Conservation (phyloP, 1,284 basidiomycete species). For the Malassezia arunalokei region DNA sequence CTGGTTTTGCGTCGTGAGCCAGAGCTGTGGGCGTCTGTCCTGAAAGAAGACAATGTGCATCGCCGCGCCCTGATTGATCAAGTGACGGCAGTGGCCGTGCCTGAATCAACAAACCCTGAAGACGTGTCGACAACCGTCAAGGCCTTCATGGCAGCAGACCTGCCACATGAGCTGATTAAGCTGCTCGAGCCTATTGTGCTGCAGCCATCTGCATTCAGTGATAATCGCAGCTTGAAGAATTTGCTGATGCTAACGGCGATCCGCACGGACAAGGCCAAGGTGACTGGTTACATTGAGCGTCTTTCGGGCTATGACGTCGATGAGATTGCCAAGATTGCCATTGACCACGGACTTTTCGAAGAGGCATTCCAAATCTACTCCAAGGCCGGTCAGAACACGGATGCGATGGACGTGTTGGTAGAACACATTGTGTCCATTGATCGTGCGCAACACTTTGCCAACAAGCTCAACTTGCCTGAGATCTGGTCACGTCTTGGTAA, state of each 20-base stretch:
- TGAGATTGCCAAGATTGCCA: constrained; percentile 93
- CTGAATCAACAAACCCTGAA: constrained; percentile 94
- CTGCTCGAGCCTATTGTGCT: constrained; percentile 97
- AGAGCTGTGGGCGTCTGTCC: constrained; percentile 93
- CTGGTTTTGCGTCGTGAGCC: constrained; percentile 89
- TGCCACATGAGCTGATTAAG: constrained; percentile 94
- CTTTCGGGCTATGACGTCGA: constrained; percentile 85
- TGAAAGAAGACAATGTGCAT: constrained; percentile 77
- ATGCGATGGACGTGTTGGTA: constrained; percentile 94
- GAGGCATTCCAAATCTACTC: constrained; percentile 61
- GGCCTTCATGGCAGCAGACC: constrained; percentile 91
- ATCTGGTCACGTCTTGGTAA: constrained; percentile 96
- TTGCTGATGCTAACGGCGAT: constrained; percentile 89
- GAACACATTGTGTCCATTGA: constrained; percentile 97
- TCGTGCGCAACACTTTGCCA: constrained; percentile 87
- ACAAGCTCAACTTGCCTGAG: constrained; percentile 89
- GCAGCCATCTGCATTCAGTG: constrained; percentile 90
- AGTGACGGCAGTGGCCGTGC: constrained; percentile 67
- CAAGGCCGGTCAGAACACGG: constrained; percentile 41
- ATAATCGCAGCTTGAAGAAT: constrained; percentile 62
- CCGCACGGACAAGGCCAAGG: constrained; percentile 95
- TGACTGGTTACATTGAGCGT: constrained; percentile 96
- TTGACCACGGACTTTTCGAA: constrained; percentile 87
- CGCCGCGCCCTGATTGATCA: constrained; percentile 91
- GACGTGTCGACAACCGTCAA: constrained; percentile 98